phyloP scores from a whole-genome alignment of 768 basidiomycete species.

The Collybiopsis confluens region DNA sequence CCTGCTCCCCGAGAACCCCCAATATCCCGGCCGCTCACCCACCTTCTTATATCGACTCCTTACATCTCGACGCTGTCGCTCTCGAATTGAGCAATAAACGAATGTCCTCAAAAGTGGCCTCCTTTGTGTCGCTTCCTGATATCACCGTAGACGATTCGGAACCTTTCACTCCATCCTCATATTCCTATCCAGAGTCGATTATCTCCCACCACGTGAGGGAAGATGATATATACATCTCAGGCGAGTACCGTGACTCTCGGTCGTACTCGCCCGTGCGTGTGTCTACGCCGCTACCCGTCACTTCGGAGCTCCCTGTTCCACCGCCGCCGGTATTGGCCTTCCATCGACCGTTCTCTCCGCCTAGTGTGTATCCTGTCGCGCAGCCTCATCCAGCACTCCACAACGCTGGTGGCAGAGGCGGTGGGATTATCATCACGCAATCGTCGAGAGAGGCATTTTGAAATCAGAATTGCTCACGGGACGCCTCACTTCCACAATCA shows the following conservation, averaged over 20 bases:
- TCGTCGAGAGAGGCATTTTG: not conserved
- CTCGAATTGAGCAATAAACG: not conserved
- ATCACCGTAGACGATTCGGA: not conserved
- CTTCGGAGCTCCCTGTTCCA: not conserved
- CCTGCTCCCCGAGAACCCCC: not conserved
- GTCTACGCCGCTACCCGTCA: not conserved
- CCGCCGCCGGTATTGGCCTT: no score
- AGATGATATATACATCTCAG: constrained; percentile 1
- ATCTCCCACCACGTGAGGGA: not conserved
- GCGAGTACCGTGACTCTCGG: constrained; percentile 1
- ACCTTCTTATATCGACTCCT: not conserved
- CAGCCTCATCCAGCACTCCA: not conserved
- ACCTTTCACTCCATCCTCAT: not conserved
- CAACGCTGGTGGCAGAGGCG: not conserved
- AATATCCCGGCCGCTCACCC: not conserved
- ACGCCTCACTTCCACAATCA: no score
- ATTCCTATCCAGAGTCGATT: not conserved
- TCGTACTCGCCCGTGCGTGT: not conserved
- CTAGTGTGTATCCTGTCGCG: not conserved
- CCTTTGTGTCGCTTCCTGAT: not conserved
- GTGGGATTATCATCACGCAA: not conserved
- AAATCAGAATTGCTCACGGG: no score
- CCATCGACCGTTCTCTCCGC: not conserved
- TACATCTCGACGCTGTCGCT: not conserved
- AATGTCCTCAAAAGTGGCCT: not conserved